phyloP scores from a whole-genome alignment of 2,329 filamentous ascomycete species.

The Macrophomina pseudophaseolina region DNA sequence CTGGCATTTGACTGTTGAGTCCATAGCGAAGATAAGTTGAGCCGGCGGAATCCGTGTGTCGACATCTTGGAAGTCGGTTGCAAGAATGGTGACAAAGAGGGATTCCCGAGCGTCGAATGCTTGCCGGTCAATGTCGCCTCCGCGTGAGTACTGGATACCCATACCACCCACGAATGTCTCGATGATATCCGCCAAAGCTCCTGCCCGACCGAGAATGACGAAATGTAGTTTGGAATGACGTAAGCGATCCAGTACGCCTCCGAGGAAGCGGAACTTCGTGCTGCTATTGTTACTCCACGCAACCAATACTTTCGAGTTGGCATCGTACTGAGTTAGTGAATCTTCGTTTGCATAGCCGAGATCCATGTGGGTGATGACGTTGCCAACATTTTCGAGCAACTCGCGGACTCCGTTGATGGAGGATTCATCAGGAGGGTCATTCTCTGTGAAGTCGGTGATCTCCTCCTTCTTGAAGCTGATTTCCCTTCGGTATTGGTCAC shows the following conservation, averaged over 20 bases:
- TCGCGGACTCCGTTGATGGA: background rate
- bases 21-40: constrained; percentile 49
- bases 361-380: constrained; percentile 21
- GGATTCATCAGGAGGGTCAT: background rate
- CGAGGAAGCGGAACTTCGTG: constrained; percentile 46
- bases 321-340: constrained; percentile 31
- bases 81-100: constrained; percentile 27
- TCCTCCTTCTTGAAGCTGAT: constrained; percentile 5
- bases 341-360: constrained; percentile 11
- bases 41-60: constrained; percentile 33
- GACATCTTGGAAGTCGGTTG: constrained; percentile 14
- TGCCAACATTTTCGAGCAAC: constrained; percentile 3
- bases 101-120: background rate
- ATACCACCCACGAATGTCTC: constrained; percentile 38
- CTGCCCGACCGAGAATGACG: constrained; percentile 37
- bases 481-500: constrained; percentile 18
- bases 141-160: constrained; percentile 25
- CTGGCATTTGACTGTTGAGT: constrained; percentile 35
- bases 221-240: constrained; percentile 34
- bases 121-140: constrained; percentile 21
- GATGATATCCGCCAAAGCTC: constrained; percentile 38
- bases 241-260: constrained; percentile 36
- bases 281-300: constrained; percentile 32
- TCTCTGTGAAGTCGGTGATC: constrained; percentile 9
- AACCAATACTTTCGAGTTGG: constrained; percentile 27